A percentile compares a stretch with the other conserved stretches of the same genome.
These are phyloP conservation scores for Cordyceps farinosa DNA, from an alignment of 2,329 filamentous ascomycete species.

Conservation along the genomic window DNA sequence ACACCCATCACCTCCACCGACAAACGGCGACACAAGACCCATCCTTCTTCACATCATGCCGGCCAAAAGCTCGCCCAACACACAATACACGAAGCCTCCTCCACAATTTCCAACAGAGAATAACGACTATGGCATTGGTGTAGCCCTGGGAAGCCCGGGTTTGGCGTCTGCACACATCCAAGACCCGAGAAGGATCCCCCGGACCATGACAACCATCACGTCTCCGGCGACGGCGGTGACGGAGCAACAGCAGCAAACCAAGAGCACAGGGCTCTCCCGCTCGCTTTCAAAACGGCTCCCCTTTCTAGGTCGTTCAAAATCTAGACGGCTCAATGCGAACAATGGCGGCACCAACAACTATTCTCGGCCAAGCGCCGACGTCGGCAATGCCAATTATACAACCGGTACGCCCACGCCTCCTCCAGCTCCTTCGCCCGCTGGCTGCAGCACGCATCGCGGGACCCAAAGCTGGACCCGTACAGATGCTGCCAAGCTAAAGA, in stretches of 20 bases:
- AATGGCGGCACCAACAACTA: constrained; percentile 1
- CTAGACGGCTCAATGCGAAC: constrained; percentile 1
- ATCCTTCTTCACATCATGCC: not conserved
- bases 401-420: not conserved
- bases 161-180: constrained; percentile 35
- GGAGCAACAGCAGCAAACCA: constrained; percentile 12
- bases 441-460: not conserved
- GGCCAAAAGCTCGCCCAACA: not conserved
- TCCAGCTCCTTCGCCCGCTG: not conserved
- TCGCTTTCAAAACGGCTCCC: constrained; percentile 19
- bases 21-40: constrained; percentile 6
- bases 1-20: not conserved
- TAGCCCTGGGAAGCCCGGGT: constrained; percentile 67
- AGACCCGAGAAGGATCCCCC: constrained; percentile 20
- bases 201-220: constrained; percentile 20
- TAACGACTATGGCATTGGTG: constrained; percentile 55
- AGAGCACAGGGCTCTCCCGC: constrained; percentile 7
- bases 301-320: constrained; percentile 16
- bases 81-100: not conserved
- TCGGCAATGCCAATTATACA: not conserved
- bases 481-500: constrained; percentile 1
- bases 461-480: not conserved
- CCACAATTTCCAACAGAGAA: not conserved
- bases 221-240: not conserved
- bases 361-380: constrained; percentile 3